Conservation (phyloP, 2,329 filamentous ascomycete genomes). For the Alternaria alternata region DNA sequence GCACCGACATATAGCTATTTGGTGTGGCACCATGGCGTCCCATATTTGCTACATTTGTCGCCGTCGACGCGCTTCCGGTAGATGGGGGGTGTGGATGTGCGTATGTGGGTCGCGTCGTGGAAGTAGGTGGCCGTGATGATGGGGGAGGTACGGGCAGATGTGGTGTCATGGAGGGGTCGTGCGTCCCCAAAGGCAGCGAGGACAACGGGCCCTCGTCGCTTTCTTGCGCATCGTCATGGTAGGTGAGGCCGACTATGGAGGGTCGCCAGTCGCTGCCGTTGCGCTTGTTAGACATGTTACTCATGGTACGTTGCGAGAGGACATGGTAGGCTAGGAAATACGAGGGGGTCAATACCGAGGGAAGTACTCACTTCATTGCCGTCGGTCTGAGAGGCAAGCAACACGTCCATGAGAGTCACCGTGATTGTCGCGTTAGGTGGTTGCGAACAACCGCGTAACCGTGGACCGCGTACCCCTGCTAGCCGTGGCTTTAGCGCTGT, state of each 20-base stretch:
- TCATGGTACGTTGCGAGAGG: not conserved
- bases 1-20: constrained; percentile 10
- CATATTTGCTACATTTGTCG: not conserved
- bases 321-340: not conserved
- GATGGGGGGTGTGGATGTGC: not conserved
- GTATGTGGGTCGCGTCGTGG: not conserved
- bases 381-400: constrained; percentile 14
- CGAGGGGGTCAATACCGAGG: not conserved
- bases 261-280: constrained; percentile 23
- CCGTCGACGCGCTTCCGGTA: not conserved
- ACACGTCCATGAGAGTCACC: constrained; percentile 33
- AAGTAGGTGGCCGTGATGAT: not conserved
- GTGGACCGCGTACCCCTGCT: constrained; percentile 13
- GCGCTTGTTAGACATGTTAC: not conserved
- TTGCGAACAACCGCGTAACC: constrained; percentile 12
- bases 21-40: not conserved
- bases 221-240: constrained; percentile 24
- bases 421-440: constrained; percentile 32
- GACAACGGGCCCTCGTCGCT: not conserved
- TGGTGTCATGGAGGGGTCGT: not conserved
- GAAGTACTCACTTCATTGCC: constrained; percentile 29
- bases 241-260: constrained; percentile 33
- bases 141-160: constrained; percentile 6
- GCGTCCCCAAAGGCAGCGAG: not conserved
- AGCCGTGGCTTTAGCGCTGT: constrained; percentile 20